A percentile compares a stretch with the other conserved stretches of the same genome.
Evolutionary conservation across 2,329 filamentous ascomycete species (phyloP).

Genomic region (Pestalotiopsis fici): DNA sequence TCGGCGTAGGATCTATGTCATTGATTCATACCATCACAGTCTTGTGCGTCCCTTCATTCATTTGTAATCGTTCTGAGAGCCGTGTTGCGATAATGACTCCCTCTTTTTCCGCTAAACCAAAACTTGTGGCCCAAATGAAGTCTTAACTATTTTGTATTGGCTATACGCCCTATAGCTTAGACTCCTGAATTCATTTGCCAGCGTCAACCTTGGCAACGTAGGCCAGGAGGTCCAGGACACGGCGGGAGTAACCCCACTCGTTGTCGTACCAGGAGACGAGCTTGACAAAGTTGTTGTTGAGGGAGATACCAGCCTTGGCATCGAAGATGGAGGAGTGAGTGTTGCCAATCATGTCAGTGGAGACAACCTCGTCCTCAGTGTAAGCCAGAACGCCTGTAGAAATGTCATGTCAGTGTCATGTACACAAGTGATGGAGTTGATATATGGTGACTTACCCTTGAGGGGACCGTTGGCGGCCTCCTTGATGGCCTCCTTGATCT

Average conservation of each 20-base stretch:
- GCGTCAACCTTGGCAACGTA: constrained; percentile 80
- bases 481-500: constrained; percentile 94
- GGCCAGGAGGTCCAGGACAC: constrained; percentile 79
- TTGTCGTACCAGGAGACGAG: constrained; percentile 98
- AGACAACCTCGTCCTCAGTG: constrained; percentile 97
- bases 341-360: constrained; percentile 91
- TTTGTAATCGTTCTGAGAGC: not conserved
- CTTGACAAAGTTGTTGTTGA: constrained; percentile 99
- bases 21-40: constrained; percentile 12
- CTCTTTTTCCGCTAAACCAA: not conserved
- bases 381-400: constrained; percentile 79
- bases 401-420: constrained; percentile 13
- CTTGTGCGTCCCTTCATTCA: constrained; percentile 1
- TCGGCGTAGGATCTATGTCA: constrained; percentile 17
- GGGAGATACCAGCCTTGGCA: constrained; percentile 96
- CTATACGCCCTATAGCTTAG: constrained; percentile 21
- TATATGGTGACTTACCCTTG: constrained; percentile 66
- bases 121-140: not conserved
- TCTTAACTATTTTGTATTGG: constrained; percentile 9
- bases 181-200: constrained; percentile 40
- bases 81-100: not conserved
- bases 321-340: constrained; percentile 96
- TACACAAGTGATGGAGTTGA: not conserved
- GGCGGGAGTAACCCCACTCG: constrained; percentile 99
- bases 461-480: constrained; percentile 79